Evolutionary conservation across 2,329 filamentous ascomycete genomes (phyloP), one percentile per base, ranked within the genome.

Genomic region (Pseudocercospora eumusae): DNA sequence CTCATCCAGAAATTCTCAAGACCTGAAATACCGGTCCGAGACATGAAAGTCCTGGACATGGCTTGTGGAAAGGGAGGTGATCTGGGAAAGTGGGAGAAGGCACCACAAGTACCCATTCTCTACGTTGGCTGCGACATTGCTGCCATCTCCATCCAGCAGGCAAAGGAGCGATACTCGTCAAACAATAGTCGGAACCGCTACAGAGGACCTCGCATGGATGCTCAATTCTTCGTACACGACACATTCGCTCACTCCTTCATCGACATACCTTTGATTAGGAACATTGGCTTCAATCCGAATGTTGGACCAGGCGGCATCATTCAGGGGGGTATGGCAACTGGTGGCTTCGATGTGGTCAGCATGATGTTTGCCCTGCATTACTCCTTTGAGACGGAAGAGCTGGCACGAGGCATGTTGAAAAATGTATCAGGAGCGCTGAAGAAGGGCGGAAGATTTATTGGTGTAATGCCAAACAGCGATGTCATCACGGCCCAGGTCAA

Each of bases 361-460:
- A 96, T 96, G 86, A 99, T 99, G 95, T 99, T 99, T 77, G 96
- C 92, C 72, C 95, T 99, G 87, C 95, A 99, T 79, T 99, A 99
- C 75, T 93, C 95, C 5, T 99, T 98, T 70, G 95, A 98, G 80
- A 91, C 83, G 57, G 93, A 99, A 76, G 85, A 86, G 53, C 96
- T 96, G 76, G 92, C 93, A 1, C 86, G 92, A 49, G 90, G 86
- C 65, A 98, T 99, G 95, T 83, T 99, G 60, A 86, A 88, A 71
- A 99, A 99, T 73, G 93, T 99, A 2, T 89, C 95, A 0, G 90
- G 92, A 0, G 86, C 90, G 1, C 78, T 99, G 71, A 96, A 93
- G 76, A 97, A 98, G 75, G 95, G 95, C 23, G 95, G 95, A 1
- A 87, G 92, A 40, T 96, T 99, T 77, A 88, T 99, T 61, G 95